Base-by-base conservation (phyloP, 2,329 filamentous ascomycete genomes). In the Furcasterigmium sp. region DNA sequence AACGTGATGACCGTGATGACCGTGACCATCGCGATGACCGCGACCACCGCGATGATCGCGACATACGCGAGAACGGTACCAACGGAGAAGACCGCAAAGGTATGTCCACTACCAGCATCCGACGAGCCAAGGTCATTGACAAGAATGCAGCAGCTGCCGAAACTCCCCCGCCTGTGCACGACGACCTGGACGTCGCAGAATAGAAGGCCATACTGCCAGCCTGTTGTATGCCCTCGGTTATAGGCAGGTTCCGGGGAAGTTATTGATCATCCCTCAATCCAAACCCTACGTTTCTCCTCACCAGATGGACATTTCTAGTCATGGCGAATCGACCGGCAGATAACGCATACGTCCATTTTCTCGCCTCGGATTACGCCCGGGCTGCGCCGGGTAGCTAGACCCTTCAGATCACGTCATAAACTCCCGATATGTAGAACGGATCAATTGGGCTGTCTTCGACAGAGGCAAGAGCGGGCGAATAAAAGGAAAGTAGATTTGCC, bases 111-210 rank as follows among this genome's bases (percentile, higher is more conserved):
- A 41, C 17, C 46, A 42, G 44, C 9, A 19, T 10, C 18, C 11
- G 69, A 66, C 54, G 63, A 15, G 19, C 41, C 40, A 39, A 42
- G 36, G 18, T 11, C 39, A 36, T 34, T 46, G 29, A 51, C 49
- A 40, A 55, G 43, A 56, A 43, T 44, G 23, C 45, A 13, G 28
- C 48, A 74, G 73, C 78, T 61, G 70, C 85, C 57, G 89, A 94
- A 54, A 88, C 87, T 56, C 85, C 88, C 53, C 81, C 87, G 50
- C 84, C 87, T 51, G 84, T 82, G 56, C 89, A 95, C 60, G 93
- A 98, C 64, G 93, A 98, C 61, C 80, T 97, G 62, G 93, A 98
- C 65, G 91, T 93, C 60, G 91, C 91, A 58, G 93, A 97, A 70
- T 84, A 72, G 29, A n/a, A 5, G n/a, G 29, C 6, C 13, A 8